Conservation (phyloP, 306 rosid species). For the Cucumis hystrix region DNA sequence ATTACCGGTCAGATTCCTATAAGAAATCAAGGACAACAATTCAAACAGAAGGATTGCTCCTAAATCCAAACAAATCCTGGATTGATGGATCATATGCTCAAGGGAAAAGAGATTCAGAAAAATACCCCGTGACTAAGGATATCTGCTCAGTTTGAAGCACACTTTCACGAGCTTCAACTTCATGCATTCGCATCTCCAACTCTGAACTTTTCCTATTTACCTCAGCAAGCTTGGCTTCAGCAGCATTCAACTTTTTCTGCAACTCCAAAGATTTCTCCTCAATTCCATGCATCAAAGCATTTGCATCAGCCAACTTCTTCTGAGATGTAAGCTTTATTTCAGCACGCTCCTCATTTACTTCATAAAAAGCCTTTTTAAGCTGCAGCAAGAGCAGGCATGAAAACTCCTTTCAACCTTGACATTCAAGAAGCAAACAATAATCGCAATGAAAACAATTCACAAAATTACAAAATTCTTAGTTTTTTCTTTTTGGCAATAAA, state of each 20-base stretch:
- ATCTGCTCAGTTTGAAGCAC: slow-evolving; percentile 53
- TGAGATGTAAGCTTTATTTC: slow-evolving; percentile 36
- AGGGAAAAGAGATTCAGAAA: neutral
- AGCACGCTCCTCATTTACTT: slow-evolving; percentile 39
- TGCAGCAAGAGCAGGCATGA: slow-evolving; percentile 17
- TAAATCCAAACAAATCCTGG: neutral
- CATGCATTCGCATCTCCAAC: slow-evolving; percentile 63
- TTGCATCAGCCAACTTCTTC: slow-evolving; percentile 55
- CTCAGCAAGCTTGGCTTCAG: slow-evolving; percentile 71
- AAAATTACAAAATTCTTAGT: neutral
- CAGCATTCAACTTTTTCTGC: slow-evolving; percentile 53
- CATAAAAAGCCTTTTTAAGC: slow-evolving; percentile 69
- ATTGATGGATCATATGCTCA: neutral
- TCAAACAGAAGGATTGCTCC: neutral
- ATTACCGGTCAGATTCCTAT: neutral
- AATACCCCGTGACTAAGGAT: slow-evolving; percentile 62
- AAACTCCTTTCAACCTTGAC: slow-evolving; percentile 2
- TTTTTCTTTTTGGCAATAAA: too few relatives aligned
- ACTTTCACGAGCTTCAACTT: slow-evolving; percentile 60
- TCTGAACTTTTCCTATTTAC: slow-evolving; percentile 51
- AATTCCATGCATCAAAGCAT: slow-evolving; percentile 49
- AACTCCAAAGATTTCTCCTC: slow-evolving; percentile 58
- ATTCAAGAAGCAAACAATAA: slow-evolving; percentile 3
- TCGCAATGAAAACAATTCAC: neutral
- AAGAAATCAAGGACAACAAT: neutral